phyloP scores from a whole-genome alignment of 257 asterid genomes.

The Solanum lycopersicoides region DNA sequence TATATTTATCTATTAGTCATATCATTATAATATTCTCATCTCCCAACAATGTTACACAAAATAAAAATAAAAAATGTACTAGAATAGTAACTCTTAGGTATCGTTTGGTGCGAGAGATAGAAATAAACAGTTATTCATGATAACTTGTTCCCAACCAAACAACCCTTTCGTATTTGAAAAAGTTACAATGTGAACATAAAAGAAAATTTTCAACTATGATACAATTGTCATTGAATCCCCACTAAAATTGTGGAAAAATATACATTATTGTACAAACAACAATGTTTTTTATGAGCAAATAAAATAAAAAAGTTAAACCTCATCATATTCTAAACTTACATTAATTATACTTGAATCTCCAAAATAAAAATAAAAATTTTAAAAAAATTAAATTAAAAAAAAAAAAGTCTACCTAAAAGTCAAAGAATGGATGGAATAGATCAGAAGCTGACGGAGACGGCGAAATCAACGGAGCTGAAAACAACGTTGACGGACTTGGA shows the following conservation, averaged over 20 bases:
- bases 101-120: too few species aligned
- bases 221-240: background rate
- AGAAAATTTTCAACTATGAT: background rate
- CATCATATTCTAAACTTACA: background rate
- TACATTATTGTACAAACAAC: background rate
- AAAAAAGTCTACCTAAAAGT: constrained; percentile 24
- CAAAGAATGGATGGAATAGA: constrained; percentile 63
- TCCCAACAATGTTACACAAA: background rate
- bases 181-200: background rate
- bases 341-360: background rate
- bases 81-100: background rate
- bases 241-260: background rate
- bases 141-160: too few species aligned
- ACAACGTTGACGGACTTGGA: constrained; percentile 65
- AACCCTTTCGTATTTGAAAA: background rate
- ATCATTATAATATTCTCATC: background rate
- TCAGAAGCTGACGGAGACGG: constrained; percentile 52
- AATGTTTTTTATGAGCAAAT: background rate
- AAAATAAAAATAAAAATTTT: background rate
- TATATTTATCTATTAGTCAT: background rate
- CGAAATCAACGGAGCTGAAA: constrained; percentile 60
- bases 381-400: background rate
- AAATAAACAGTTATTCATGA: too few species aligned
- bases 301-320: background rate
- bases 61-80: background rate